Base-by-base conservation (phyloP, 129 eudicot species). In the Flaveria linearis region DNA sequence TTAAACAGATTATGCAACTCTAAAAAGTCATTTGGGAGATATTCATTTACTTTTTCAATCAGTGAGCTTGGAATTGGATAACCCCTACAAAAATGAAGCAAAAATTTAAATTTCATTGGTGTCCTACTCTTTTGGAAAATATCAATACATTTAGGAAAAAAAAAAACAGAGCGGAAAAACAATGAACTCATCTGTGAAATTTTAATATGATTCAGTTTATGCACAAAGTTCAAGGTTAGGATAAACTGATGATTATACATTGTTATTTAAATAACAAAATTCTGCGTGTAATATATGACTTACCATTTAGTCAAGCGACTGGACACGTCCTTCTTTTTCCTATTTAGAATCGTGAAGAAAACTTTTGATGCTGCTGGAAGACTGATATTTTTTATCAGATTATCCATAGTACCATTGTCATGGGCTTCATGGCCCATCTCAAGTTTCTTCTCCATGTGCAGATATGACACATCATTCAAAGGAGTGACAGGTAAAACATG, bases 221-320 rank as follows among this genome's bases (percentile, higher is more conserved):
- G 36, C 25, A 69, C 74, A 70, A 55, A 22, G 20, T 69, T 50
- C 26, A 26, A 3, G 2, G 22, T 71, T 50, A 50, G 39, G 17
- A 26, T 4, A 28, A 62, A 62, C 45, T 62, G 43, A 62, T 62
- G 68, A 62, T 28, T 62, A 62, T 33, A 28, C 20, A 30, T 6
- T 28, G 17, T 15, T 26, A 62, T 28, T 62, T 62, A 28, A 12
- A 14, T 62, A 62, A 28, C 14, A 13, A 12, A 7, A 28, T 28
- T 26, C 28, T 14, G 43, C 28, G 1, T 17, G 10, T 68, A 47
- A 33, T 41, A 57, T 25, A 36, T 25, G 17, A 50, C 82, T 63
- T 90, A 93, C 98, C 98, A 93, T 76, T 88, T 82, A 36, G 86
- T 68, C 88, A 90, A 86, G 47, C 89, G 96, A 81, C 36, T 77